A percentile compares a stretch with the other conserved stretches of the same genome.
These are phyloP conservation scores for Magnusiomyces clavatus DNA, from an alignment of 1,139 yeast genomes.

Conservation along the genomic window DNA sequence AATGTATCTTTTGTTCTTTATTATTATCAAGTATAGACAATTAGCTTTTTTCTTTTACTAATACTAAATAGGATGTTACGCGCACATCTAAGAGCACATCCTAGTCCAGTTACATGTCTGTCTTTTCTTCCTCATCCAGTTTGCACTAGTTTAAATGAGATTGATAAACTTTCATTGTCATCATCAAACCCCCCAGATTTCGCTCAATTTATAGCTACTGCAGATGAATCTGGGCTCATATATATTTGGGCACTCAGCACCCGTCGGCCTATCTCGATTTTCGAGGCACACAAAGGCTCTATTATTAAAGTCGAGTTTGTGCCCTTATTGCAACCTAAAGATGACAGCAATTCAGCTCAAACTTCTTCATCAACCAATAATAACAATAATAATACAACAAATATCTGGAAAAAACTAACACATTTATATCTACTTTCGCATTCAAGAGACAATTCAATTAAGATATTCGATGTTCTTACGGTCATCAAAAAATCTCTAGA, in stretches of 20 bases:
- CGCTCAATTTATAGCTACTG: constrained; percentile 14
- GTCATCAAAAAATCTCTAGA: neutral
- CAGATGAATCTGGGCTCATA: constrained; percentile 36
- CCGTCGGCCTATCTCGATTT: constrained; percentile 32
- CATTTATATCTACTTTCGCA: constrained; percentile 29
- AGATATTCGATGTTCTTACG: constrained; percentile 16
- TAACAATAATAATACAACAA: neutral
- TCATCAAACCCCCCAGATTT: neutral
- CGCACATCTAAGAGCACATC: constrained; percentile 25
- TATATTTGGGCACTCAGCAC: constrained; percentile 33
- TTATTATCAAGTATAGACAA: no score
- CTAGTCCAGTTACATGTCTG: constrained; percentile 23
- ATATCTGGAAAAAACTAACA: neutral
- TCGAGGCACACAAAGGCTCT: constrained; percentile 30
- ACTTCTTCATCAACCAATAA: neutral
- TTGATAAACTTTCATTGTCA: no score
- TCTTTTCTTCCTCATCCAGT: constrained; percentile 17
- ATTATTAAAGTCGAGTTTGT: constrained; percentile 23
- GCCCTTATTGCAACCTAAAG: neutral
- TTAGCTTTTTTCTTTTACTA: no score
- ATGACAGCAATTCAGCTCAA: neutral
- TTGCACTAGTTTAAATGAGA: neutral
- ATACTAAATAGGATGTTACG: no score
- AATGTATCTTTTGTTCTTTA: no score
- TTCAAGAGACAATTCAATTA: constrained; percentile 34